Base-by-base conservation (phyloP, 2,329 filamentous ascomycete genomes). In the Bipolaris zeicola region DNA sequence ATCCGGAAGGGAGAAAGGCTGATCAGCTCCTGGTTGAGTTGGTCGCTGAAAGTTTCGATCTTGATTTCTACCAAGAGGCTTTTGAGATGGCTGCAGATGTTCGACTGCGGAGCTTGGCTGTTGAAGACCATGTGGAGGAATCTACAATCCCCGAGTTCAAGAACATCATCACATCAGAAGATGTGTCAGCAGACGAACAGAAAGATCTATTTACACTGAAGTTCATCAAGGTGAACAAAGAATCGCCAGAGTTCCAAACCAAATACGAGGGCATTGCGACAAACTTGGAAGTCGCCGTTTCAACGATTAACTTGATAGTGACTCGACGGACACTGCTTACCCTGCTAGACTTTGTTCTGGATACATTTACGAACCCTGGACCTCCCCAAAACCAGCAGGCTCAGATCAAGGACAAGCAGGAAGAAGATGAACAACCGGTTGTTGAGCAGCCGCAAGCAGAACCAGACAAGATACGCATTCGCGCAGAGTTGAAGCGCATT, bases 71-170 rank as follows among this genome's bases (percentile, higher is more conserved):
- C 71, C 87, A 96, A 56, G 85, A 94, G 22, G 88, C 91, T 0
- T 97, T 89, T 66, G 94, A 99, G 72, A 95, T 99, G 88, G 90
- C 89, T 24, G 94, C 95, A 1, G 91, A 97, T 68, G 91, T 99
- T 24, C 88, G 92, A 0, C 83, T 99, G 8, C 90, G 90, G 13
- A 93, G 92, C 1, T 81, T 99, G 16, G 91, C 89, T 0, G 87
- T 99, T 3, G 94, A 98, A 69, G 95, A 99, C 71, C 93, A 98
- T 71, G 94, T 99, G 7, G 94, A 91, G 65, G 82, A 95, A 63
- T 89, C 94, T 51, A 88, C 92, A 0, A 81, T 91, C 0, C 89
- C 89, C 6, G 94, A 98, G 69, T 99, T 99, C 81, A 96, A 95
- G 77, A 94, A 94, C 24, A 96, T 99, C 48, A 87, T 99, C n/a